These are phyloP conservation scores for Bruguiera parviflora DNA, from an alignment of 345 rosid genomes.

Conservation along the genomic window DNA sequence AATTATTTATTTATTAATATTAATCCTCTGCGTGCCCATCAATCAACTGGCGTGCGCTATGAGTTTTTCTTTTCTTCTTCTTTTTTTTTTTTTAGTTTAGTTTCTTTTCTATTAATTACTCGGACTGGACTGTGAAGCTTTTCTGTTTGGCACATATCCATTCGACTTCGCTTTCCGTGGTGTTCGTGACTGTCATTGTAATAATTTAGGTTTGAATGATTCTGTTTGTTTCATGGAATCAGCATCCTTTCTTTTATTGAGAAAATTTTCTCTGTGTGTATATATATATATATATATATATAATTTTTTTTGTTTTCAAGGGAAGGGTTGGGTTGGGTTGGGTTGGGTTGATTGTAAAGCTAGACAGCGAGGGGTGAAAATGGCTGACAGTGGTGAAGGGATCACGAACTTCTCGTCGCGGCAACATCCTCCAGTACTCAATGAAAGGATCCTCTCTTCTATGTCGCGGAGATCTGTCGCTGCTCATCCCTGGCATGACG, in stretches of 20 bases:
- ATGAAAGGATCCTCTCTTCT: slow-evolving; percentile 77
- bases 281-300: no score
- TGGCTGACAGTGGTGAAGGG: slow-evolving; percentile 49
- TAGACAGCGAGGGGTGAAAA: slow-evolving; percentile 10
- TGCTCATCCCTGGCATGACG: slow-evolving; percentile 98
- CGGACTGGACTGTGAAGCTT: no score
- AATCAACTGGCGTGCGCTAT: no score
- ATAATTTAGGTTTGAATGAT: neutral
- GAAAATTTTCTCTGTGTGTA: neutral
- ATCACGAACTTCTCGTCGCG: slow-evolving; percentile 13
- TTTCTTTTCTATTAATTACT: no score
- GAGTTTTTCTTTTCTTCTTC: no score
- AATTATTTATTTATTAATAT: no score
- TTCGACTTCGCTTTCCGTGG: no score
- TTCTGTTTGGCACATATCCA: no score
- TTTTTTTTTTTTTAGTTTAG: no score
- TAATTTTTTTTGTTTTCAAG: no score
- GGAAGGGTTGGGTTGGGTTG: neutral
- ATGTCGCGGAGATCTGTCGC: slow-evolving; percentile 70
- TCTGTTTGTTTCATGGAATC: neutral
- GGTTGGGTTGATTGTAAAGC: neutral
- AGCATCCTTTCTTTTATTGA: neutral
- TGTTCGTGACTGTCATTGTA: neutral
- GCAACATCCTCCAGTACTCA: slow-evolving; percentile 37
- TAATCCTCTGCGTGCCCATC: no score